phyloP scores from a whole-genome alignment of 306 rosid genomes.

The Cucurbita pepo region DNA sequence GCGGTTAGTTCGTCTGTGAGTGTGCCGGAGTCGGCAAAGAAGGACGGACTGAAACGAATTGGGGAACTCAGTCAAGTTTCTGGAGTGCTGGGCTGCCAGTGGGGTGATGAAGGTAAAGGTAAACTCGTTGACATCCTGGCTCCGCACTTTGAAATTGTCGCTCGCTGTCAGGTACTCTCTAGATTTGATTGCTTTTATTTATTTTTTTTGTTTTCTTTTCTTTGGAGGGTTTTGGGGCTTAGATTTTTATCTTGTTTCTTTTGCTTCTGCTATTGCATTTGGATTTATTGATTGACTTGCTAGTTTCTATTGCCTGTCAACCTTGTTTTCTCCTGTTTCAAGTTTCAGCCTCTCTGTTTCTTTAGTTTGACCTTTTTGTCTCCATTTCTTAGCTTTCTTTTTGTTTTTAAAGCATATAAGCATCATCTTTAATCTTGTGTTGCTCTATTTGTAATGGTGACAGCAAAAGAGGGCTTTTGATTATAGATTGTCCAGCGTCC shows the following conservation, averaged over 20 bases:
- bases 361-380: too few species aligned
- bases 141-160: constrained; percentile 73
- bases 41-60: constrained; percentile 22
- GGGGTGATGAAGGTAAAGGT: constrained; percentile 99
- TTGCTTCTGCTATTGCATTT: too few species aligned
- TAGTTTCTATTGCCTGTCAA: too few species aligned
- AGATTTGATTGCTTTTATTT: not conserved
- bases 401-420: not conserved
- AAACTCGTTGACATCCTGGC: constrained; percentile 88
- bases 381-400: not conserved
- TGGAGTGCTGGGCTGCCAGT: constrained; percentile 80
- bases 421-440: not conserved
- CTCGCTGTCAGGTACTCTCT: constrained; percentile 73
- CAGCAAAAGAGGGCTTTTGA: too few species aligned
- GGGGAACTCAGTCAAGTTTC: constrained; percentile 71
- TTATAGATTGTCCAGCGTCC: too few species aligned
- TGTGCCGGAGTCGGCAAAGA: constrained; percentile 26
- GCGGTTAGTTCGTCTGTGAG: constrained; percentile 32
- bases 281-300: too few species aligned
- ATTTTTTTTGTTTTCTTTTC: too few species aligned
- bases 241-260: too few species aligned
- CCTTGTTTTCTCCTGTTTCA: too few species aligned
- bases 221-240: too few species aligned
- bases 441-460: not conserved
- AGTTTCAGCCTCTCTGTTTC: too few species aligned